Conservation (phyloP, 2,329 filamentous ascomycete genomes). For the Fusarium tanahbumbuense region DNA sequence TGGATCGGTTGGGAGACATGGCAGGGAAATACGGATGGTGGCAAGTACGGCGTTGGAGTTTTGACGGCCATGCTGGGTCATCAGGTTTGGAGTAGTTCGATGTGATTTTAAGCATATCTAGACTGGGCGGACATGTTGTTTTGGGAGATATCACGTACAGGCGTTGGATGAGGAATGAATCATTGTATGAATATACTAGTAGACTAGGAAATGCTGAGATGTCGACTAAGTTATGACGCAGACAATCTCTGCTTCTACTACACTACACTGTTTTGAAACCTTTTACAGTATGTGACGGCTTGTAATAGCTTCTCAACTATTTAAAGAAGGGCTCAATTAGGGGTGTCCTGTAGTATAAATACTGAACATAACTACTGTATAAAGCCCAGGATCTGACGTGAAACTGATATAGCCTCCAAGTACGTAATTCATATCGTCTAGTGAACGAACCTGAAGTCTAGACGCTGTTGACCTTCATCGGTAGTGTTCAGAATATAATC, state of each 20-base stretch:
- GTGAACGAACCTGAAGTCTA: constrained; percentile 66
- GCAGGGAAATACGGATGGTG: constrained; percentile 40
- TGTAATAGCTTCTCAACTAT: neutral
- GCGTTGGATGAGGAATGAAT: constrained; percentile 21
- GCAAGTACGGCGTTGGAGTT: constrained; percentile 46
- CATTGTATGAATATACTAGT: constrained; percentile 13
- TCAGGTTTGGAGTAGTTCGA: constrained; percentile 43
- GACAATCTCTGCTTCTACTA: neutral
- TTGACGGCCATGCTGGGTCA: constrained; percentile 51
- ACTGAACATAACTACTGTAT: neutral
- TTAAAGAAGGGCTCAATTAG: neutral
- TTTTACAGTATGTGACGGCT: neutral
- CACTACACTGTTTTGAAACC: neutral
- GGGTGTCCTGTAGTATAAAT: neutral
- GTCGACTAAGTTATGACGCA: neutral
- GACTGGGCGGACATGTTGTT: constrained; percentile 1
- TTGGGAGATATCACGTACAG: constrained; percentile 23
- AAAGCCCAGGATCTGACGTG: neutral
- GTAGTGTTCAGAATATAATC: constrained; percentile 61
- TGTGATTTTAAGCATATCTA: constrained; percentile 25
- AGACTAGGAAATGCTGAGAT: neutral
- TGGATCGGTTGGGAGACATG: constrained; percentile 51
- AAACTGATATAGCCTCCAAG: neutral
- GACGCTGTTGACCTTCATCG: constrained; percentile 65
- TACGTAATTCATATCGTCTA: constrained; percentile 38